Conservation (phyloP, 176 grass and related monocot genomes). For the Oryza longistaminata region DNA sequence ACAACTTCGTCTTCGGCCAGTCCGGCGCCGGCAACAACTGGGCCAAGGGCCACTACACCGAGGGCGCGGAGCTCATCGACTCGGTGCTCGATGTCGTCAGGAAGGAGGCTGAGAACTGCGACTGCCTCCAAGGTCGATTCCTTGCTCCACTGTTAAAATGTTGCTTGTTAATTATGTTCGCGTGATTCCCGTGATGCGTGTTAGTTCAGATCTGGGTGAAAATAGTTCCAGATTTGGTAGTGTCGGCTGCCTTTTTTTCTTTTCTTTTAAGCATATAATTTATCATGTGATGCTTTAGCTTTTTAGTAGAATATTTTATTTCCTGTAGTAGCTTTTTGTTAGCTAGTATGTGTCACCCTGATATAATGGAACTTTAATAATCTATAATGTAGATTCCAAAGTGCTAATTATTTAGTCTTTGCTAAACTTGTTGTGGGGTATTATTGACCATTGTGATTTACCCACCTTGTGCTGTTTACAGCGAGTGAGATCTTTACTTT, state of each 20-base stretch:
- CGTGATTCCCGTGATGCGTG: neutral
- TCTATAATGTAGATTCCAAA: neutral
- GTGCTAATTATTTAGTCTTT: neutral
- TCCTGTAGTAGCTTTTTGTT: conserved; percentile 16
- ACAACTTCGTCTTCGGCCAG: conserved; percentile 86
- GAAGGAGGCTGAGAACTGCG: conserved; percentile 92
- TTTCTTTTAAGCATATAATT: neutral
- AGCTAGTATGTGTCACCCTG: neutral
- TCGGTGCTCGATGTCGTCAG: conserved; percentile 84
- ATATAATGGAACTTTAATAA: neutral
- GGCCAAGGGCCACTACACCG: conserved; percentile 91
- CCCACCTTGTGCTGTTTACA: too few relatives aligned
- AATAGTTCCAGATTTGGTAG: conserved; percentile 19
- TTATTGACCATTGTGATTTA: neutral
- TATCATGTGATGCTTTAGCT: conserved; percentile 15
- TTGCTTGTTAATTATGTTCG: conserved; percentile 17
- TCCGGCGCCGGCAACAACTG: conserved; percentile 86
- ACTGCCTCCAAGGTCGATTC: conserved; percentile 82
- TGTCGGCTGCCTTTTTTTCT: neutral
- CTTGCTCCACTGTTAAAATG: neutral
- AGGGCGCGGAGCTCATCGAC: conserved; percentile 88
- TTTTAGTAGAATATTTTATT: conserved; percentile 14
- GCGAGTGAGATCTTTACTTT: neutral
- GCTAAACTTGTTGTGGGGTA: neutral
- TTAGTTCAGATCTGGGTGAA: conserved; percentile 15